Conservation (phyloP, 495 filamentous ascomycete species). For the Lasiosphaeris hirsuta region DNA sequence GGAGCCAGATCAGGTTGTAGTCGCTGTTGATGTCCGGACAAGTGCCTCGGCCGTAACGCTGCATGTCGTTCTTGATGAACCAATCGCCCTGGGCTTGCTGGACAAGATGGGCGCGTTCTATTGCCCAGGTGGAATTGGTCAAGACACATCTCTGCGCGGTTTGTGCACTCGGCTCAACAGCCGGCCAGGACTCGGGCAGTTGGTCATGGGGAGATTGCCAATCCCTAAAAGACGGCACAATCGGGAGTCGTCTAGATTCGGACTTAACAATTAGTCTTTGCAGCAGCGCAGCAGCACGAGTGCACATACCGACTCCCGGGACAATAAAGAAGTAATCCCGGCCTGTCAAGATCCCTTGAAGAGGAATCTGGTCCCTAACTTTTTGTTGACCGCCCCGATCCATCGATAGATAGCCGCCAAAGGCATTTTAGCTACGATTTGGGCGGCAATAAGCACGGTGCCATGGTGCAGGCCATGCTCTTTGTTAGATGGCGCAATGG, state of each 20-base stretch:
- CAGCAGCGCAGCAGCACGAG: neutral
- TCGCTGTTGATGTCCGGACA: neutral
- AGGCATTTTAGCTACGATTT: constrained; percentile 3
- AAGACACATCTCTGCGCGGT: neutral
- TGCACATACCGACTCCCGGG: neutral
- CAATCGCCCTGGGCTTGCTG: neutral
- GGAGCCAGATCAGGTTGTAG: constrained; percentile 1
- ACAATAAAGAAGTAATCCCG: constrained; percentile 5
- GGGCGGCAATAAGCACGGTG: constrained; percentile 1
- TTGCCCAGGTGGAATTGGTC: neutral
- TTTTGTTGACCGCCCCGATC: neutral
- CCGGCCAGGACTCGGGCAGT: neutral
- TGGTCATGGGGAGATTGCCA: constrained; percentile 3
- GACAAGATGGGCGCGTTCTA: constrained; percentile 1
- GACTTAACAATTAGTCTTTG: no score
- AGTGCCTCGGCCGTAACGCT: neutral
- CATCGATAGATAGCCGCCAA: neutral
- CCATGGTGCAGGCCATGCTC: neutral
- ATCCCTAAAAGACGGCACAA: neutral
- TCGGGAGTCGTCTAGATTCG: neutral
- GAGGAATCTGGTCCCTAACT: neutral
- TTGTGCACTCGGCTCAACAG: neutral
- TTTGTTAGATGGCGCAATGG: neutral
- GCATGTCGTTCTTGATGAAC: neutral
- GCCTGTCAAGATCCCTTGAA: constrained; percentile 1